Evolutionary conservation across 306 rosid genomes (phyloP), one percentile per base, ranked within the genome.

Genomic region (Medicago lupulina): DNA sequence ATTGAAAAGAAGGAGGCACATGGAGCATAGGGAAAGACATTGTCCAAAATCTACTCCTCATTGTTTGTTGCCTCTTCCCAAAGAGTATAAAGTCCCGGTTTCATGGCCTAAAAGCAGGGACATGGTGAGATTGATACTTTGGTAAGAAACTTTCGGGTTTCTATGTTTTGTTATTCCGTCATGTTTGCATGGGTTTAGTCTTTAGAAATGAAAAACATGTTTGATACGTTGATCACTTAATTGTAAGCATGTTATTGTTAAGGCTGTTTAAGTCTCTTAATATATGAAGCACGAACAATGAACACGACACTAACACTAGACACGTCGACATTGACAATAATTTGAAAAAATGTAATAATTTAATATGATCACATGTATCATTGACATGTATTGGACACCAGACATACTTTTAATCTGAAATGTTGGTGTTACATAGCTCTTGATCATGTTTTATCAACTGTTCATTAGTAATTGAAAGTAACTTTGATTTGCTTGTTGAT

Each of bases 71-170:
- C 92, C 93, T 2, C 90, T 92, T 67, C 93, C 99, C 1, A 15
- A 16, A 9, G 97, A 93, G 9, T 92, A 95, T 57, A 88, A 83
- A 85, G 68, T 66, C 34, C 93, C 86, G 41, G 90, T 92, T 78
- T 85, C 87, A 23, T 92, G 99, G 99, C 97, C 97, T 46, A 86
- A 95, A 87, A 95, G 99, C 89, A 87, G 97, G 89, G 99, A 95
- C 87, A 95, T 89, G 99, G 99, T 95, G 97, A 90, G 98, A 87
- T 90, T 91, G 82, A 64, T 87, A 79, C 76, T 90, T 90, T 57
- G 86, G 89, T 88, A 83, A 89, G 96, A 82, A 14, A 23, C 34
- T 70, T 43, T 63, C 80, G 66, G 84, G 46, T 36, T 40, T 72
- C 76, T 58, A 58, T 50, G 34, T 23, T 58, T 75, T 74, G 71